These are phyloP conservation scores for Adansonia grandidieri DNA, from an alignment of 441 rosid species.

Conservation along the genomic window DNA sequence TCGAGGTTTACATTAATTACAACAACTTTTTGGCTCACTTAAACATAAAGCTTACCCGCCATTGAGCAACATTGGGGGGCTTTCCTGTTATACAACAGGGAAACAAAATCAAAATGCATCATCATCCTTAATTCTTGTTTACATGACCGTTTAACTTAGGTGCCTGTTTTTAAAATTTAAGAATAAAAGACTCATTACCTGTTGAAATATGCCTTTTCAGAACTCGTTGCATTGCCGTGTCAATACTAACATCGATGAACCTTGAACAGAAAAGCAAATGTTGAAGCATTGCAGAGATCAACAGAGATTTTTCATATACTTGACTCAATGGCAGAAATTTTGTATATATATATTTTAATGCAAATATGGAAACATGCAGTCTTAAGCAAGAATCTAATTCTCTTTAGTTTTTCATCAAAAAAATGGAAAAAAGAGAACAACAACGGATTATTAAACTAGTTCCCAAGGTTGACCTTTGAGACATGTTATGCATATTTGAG, in stretches of 20 bases:
- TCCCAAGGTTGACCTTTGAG: conserved; percentile 13
- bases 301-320: background rate
- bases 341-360: background rate
- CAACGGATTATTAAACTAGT: background rate
- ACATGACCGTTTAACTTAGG: background rate
- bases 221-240: conserved; percentile 78
- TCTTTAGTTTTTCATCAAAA: background rate
- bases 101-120: background rate
- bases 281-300: conserved; percentile 22
- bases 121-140: background rate
- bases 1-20: background rate
- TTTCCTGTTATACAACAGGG: conserved; percentile 54
- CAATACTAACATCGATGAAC: conserved; percentile 80
- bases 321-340: conserved; percentile 8
- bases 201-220: conserved; percentile 74
- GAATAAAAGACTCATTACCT: conserved; percentile 41
- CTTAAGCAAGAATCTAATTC: background rate
- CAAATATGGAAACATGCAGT: background rate
- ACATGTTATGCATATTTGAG: background rate
- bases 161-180: conserved; percentile 6
- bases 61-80: conserved; percentile 69
- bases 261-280: conserved; percentile 40
- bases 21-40: background rate
- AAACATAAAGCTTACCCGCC: conserved; percentile 61
- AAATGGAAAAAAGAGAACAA: background rate